phyloP scores from a whole-genome alignment of 2,329 filamentous ascomycete genomes.

The Ascochyta fabae region DNA sequence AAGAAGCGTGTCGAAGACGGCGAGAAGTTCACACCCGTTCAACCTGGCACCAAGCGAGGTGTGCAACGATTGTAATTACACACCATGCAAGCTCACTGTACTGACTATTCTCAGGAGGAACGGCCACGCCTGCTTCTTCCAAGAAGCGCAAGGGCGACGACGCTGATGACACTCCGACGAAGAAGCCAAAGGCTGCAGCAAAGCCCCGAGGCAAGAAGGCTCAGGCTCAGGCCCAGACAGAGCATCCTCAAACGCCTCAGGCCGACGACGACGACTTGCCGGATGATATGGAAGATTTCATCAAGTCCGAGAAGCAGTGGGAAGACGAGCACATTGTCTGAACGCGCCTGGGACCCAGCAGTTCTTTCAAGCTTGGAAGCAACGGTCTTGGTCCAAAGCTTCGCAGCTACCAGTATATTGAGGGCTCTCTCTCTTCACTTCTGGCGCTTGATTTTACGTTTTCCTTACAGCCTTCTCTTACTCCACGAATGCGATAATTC shows the following conservation, averaged over 20 bases:
- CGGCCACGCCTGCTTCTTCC: conserved; percentile 20
- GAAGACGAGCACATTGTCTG: conserved; percentile 1
- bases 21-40: conserved; percentile 34
- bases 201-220: conserved; percentile 27
- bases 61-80: neutral
- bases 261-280: conserved; percentile 12
- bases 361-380: neutral
- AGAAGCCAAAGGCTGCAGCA: conserved; percentile 28
- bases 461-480: neutral
- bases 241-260: neutral
- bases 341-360: neutral
- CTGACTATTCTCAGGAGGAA: conserved; percentile 17
- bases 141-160: conserved; percentile 28
- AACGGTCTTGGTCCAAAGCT: neutral
- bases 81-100: neutral
- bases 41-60: conserved; percentile 31
- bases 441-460: neutral
- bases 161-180: conserved; percentile 18
- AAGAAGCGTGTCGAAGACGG: conserved; percentile 33
- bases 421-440: neutral
- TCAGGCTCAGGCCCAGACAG: neutral
- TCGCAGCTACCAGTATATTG: neutral
- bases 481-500: neutral
- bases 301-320: conserved; percentile 12
- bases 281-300: conserved; percentile 20